Conservation (phyloP, 495 filamentous ascomycete genomes). For the Talaromyces thailandensis region DNA sequence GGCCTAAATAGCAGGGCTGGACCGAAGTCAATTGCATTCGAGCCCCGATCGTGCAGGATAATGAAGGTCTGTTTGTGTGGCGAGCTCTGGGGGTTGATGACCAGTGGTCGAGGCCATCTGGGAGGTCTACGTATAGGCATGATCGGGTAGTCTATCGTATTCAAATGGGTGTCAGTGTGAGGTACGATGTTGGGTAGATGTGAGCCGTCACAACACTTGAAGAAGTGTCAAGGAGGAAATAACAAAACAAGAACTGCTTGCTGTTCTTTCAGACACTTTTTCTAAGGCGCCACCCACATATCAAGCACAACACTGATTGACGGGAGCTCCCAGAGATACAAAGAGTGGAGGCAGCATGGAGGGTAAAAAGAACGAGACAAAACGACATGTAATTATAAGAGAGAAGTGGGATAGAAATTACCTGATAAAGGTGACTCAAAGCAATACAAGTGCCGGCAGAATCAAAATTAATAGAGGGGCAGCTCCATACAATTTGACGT, state of each 20-base stretch:
- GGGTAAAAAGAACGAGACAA: background rate
- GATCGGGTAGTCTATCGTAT: background rate
- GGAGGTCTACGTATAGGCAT: background rate
- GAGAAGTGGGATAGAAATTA: background rate
- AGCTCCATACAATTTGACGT: background rate
- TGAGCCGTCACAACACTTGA: background rate
- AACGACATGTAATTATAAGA: background rate
- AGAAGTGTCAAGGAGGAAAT: background rate
- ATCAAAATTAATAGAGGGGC: background rate
- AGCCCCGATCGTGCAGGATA: slow-evolving; percentile 48
- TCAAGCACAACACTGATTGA: background rate
- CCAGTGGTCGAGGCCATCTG: background rate
- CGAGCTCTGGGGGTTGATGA: background rate
- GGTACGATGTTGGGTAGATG: background rate
- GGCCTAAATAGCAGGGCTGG: slow-evolving; percentile 20
- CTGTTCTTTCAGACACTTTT: background rate
- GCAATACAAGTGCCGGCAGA: background rate
- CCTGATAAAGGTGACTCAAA: background rate
- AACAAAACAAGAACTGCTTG: background rate
- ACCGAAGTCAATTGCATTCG: slow-evolving; percentile 33
- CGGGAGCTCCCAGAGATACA: background rate
- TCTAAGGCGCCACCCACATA: background rate
- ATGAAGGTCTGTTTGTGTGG: slow-evolving; percentile 46
- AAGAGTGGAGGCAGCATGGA: background rate
- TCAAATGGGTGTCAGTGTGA: background rate